Evolutionary conservation across 2,329 filamentous ascomycete genomes (phyloP).

Genomic region (Pyrenophora teres): DNA sequence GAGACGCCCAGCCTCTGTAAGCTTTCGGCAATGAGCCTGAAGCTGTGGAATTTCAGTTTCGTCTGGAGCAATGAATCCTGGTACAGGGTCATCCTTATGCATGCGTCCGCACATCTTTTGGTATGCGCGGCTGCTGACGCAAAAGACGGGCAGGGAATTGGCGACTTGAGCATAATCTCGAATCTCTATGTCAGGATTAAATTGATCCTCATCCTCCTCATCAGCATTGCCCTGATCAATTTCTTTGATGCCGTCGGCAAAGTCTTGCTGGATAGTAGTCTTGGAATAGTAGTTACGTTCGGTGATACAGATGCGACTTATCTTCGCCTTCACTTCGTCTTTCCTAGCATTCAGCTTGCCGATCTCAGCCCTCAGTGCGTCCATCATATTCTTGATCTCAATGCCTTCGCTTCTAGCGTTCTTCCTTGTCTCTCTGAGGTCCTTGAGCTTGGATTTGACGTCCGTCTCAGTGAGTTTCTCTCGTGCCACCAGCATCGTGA

Average conservation of each 20-base stretch:
- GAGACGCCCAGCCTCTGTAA: conserved; percentile 58
- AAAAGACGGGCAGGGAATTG: conserved; percentile 64
- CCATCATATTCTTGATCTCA: conserved; percentile 38
- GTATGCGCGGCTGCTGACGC: conserved; percentile 65
- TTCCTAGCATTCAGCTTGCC: conserved; percentile 35
- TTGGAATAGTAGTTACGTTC: conserved; percentile 63
- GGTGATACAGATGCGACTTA: conserved; percentile 55
- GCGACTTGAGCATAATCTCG: conserved; percentile 65
- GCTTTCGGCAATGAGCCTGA: conserved; percentile 61
- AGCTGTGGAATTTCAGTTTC: conserved; percentile 64
- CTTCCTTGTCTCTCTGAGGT: conserved; percentile 53
- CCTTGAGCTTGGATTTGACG: conserved; percentile 51
- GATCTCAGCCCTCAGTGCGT: conserved; percentile 36
- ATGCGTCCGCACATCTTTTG: conserved; percentile 64
- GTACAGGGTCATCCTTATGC: conserved; percentile 56
- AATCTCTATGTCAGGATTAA: conserved; percentile 59
- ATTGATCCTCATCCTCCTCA: conserved; percentile 60
- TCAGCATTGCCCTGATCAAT: conserved; percentile 61
- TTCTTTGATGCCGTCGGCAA: conserved; percentile 63
- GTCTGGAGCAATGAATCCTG: conserved; percentile 58
- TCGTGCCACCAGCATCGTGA: conserved; percentile 21
- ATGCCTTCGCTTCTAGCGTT: conserved; percentile 40
- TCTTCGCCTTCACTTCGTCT: conserved; percentile 40
- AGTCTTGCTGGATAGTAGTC: conserved; percentile 61
- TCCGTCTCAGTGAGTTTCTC: conserved; percentile 49